These are phyloP conservation scores for Akanthomyces dipterigenus DNA, from an alignment of 2,329 filamentous ascomycete genomes.

Conservation along the genomic window DNA sequence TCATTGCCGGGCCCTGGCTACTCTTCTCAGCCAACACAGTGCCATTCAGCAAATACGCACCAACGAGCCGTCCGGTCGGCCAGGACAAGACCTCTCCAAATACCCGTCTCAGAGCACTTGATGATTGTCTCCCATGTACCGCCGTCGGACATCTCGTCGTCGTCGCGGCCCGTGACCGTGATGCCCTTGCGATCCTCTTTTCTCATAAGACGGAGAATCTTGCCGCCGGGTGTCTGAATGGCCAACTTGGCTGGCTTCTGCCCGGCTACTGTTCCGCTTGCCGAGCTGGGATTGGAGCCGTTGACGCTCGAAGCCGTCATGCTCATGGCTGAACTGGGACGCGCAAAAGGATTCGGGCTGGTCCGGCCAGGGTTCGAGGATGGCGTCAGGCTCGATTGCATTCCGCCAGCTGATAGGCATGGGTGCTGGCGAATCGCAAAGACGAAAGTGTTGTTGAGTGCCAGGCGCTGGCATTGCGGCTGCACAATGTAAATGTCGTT, in stretches of 20 bases:
- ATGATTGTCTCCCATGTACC: slow-evolving; percentile 86
- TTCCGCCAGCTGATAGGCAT: slow-evolving; percentile 39
- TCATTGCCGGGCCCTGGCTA: background rate
- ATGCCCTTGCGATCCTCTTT: slow-evolving; percentile 63
- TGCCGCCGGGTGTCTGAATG: slow-evolving; percentile 88
- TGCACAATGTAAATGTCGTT: slow-evolving; percentile 97
- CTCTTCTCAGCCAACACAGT: slow-evolving; percentile 39
- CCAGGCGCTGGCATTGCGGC: slow-evolving; percentile 82
- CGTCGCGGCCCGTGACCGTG: slow-evolving; percentile 37
- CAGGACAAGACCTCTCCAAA: slow-evolving; percentile 75
- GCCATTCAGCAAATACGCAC: slow-evolving; percentile 92
- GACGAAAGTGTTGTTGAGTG: slow-evolving; percentile 95
- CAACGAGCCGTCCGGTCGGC: slow-evolving; percentile 78
- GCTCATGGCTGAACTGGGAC: slow-evolving; percentile 58
- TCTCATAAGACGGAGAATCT: slow-evolving; percentile 81
- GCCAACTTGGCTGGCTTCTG: slow-evolving; percentile 92
- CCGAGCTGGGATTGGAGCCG: slow-evolving; percentile 50
- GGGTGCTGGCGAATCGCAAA: slow-evolving; percentile 94
- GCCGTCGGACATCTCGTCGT: slow-evolving; percentile 59
- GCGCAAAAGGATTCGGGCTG: slow-evolving; percentile 55
- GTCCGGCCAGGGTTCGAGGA: slow-evolving; percentile 40
- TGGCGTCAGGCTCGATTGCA: slow-evolving; percentile 34
- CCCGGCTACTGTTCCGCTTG: slow-evolving; percentile 45
- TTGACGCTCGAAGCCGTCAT: slow-evolving; percentile 53
- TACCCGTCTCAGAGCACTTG: slow-evolving; percentile 76